These are phyloP conservation scores for Trichoderma gamsii DNA, from an alignment of 495 filamentous ascomycete species.

Conservation along the genomic window DNA sequence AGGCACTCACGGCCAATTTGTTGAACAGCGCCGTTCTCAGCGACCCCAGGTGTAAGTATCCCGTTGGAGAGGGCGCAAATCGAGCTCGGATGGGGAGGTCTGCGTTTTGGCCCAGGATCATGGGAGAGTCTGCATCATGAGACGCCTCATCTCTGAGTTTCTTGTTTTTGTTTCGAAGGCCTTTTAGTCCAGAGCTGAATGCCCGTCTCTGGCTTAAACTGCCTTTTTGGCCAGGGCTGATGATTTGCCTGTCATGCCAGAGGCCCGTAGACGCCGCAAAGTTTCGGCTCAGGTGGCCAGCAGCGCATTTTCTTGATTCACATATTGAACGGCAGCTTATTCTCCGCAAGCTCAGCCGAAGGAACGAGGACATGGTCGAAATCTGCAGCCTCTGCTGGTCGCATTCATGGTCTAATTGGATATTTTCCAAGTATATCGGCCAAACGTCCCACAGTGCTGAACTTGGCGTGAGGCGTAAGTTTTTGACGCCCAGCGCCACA, in stretches of 20 bases:
- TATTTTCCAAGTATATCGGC: too few relatives aligned
- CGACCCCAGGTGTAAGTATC: slow-evolving; percentile 86
- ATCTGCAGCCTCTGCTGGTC: not conserved
- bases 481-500: not conserved
- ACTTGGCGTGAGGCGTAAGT: not conserved
- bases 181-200: not conserved
- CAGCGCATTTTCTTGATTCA: not conserved
- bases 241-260: not conserved
- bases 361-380: not conserved
- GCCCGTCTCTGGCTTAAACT: not conserved
- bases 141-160: not conserved
- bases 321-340: not conserved
- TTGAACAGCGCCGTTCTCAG: slow-evolving; percentile 89
- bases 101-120: slow-evolving; percentile 36
- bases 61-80: slow-evolving; percentile 94
- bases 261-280: not conserved
- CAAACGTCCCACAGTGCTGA: too few relatives aligned
- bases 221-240: not conserved
- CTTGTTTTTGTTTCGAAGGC: not conserved
- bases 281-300: not conserved
- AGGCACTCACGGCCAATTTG: slow-evolving; percentile 63
- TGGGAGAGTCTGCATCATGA: not conserved
- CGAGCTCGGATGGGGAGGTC: slow-evolving; percentile 72
- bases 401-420: not conserved
- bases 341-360: not conserved